Base-by-base conservation (phyloP, 345 rosid genomes). In the Arabis hirsuta region DNA sequence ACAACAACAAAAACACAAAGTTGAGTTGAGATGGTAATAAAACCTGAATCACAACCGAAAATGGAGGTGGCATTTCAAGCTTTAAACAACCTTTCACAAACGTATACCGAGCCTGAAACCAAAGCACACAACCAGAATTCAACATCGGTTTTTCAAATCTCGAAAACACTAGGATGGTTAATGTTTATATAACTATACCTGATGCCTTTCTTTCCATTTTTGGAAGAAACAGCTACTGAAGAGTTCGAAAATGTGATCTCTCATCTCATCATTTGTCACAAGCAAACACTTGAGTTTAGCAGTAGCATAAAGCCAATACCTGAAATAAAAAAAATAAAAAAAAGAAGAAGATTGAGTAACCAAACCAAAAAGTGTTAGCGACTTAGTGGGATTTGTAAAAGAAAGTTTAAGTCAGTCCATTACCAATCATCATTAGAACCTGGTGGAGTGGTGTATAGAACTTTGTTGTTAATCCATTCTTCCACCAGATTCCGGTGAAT, bases 341-440 rank as follows among this genome's bases (percentile, higher is more conserved):
- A 36, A 3, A 42, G 3, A 8, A 22, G 9, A 41, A 52, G 43
- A 27, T 22, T 19, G 12, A 55, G 8, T 62, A 41, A 59, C 8
- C 12, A 62, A 69, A 71, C 45, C 45, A 43, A 54, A 59, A 4
- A 26, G n/a, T 55, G 27, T 44, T n/a, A n/a, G n/a, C n/a, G n/a
- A n/a, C n/a, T n/a, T n/a, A n/a, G n/a, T n/a, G n/a, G n/a, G n/a
- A n/a, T n/a, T 8, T 34, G 9, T 16, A 7, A 29, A 57, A 48
- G 31, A 46, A 46, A 20, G 19, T 36, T 6, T 4, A 11, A 52
- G 63, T 8, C 5, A 36, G 71, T 12, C 42, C 38, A 51, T 36
- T 83, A 93, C 96, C 98, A 93, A 78, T 90, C 97, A 85, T 93
- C 97, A 74, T 93, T 90, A 20, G 97, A 89, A 65, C 98, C 97